phyloP scores from a whole-genome alignment of 768 basidiomycete genomes.

The Boletus reticulatus region DNA sequence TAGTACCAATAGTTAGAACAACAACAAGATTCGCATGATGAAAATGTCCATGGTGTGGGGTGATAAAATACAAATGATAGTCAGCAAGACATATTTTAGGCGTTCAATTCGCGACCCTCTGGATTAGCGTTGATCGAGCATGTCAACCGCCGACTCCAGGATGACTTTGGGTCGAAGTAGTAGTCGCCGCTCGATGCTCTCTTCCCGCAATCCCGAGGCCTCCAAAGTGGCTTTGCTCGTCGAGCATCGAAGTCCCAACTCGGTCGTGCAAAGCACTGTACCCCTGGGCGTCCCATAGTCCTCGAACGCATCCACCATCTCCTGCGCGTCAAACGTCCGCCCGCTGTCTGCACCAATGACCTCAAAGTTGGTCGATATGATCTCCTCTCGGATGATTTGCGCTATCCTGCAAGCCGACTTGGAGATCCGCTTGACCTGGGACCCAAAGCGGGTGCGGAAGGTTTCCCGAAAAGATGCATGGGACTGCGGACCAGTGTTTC shows the following conservation, averaged over 20 bases:
- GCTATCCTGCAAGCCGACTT: slow-evolving; percentile 62
- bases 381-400: slow-evolving; percentile 65
- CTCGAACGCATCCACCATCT: slow-evolving; percentile 64
- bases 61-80: slow-evolving; percentile 13
- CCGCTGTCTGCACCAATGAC: slow-evolving; percentile 60
- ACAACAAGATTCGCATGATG: slow-evolving; percentile 10
- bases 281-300: slow-evolving; percentile 52
- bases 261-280: slow-evolving; percentile 63
- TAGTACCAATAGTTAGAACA: slow-evolving; percentile 8
- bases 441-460: slow-evolving; percentile 49
- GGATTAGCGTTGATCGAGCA: slow-evolving; percentile 38
- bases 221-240: slow-evolving; percentile 40
- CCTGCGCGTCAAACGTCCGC: slow-evolving; percentile 44
- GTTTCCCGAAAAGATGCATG: slow-evolving; percentile 37
- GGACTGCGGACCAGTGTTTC: slow-evolving; percentile 46
- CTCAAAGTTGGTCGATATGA: slow-evolving; percentile 76
- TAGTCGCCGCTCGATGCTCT: slow-evolving; percentile 52
- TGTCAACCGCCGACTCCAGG: slow-evolving; percentile 63
- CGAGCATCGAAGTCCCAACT: slow-evolving; percentile 66
- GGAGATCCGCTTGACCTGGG: slow-evolving; percentile 66
- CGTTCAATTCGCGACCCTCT: neutral
- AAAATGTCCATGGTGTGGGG: slow-evolving; percentile 9
- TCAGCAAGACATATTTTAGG: neutral
- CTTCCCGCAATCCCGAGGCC: slow-evolving; percentile 33
- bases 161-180: slow-evolving; percentile 75